Percentiles rank a stretch among this genome's conserved stretches.
Conservation (phyloP, 1,284 basidiomycete genomes). For the Naganishia sp. region DNA sequence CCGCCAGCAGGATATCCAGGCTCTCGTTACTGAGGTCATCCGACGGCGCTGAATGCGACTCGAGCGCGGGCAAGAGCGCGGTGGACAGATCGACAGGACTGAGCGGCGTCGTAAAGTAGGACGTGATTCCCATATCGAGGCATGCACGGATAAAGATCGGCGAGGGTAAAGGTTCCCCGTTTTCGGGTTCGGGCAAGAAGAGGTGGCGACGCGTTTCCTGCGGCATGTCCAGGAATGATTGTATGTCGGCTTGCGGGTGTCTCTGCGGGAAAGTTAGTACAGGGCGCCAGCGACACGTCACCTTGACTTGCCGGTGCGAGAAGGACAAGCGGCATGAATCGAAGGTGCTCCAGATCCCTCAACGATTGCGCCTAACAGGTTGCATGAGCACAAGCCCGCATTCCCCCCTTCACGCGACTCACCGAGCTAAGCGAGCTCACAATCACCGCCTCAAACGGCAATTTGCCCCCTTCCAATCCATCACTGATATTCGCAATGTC, state of each 20-base stretch:
- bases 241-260: slow-evolving; percentile 41
- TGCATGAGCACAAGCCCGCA: too few relatives aligned
- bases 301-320: slow-evolving; percentile 66
- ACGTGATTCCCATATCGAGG: slow-evolving; percentile 53
- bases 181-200: slow-evolving; percentile 45
- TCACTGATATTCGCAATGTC: slow-evolving; percentile 58
- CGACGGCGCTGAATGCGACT: slow-evolving; percentile 86
- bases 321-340: slow-evolving; percentile 97
- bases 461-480: slow-evolving; percentile 20
- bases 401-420: neutral
- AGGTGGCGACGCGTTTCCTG: slow-evolving; percentile 45
- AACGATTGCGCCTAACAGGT: slow-evolving; percentile 72
- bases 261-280: slow-evolving; percentile 16
- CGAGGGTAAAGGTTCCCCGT: slow-evolving; percentile 46
- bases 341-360: slow-evolving; percentile 87
- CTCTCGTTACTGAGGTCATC: slow-evolving; percentile 68
- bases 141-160: slow-evolving; percentile 55
- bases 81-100: slow-evolving; percentile 85
- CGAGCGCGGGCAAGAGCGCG: slow-evolving; percentile 89
- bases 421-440: slow-evolving; percentile 61
- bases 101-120: slow-evolving; percentile 74
- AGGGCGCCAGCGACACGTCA: neutral
- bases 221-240: slow-evolving; percentile 51
- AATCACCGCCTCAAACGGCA: slow-evolving; percentile 84
- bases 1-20: slow-evolving; percentile 61